phyloP scores from a whole-genome alignment of 345 rosid genomes.

The Boechera retrofracta region DNA sequence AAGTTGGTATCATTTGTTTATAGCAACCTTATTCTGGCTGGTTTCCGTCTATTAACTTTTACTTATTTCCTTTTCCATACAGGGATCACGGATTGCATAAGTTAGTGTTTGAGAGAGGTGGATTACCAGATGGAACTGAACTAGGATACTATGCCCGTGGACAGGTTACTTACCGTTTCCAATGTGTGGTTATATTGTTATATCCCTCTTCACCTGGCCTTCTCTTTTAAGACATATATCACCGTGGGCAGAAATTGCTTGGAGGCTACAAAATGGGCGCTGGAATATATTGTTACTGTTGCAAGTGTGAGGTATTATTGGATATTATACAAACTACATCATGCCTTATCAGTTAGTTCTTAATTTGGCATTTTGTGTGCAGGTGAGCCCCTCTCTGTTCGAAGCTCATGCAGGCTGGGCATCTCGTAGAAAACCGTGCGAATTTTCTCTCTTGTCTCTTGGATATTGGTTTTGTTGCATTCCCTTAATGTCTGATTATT shows the following conservation, averaged over 20 bases:
- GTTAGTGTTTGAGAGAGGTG: slow-evolving; percentile 80
- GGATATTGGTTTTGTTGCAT: slow-evolving; percentile 10
- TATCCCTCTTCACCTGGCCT: slow-evolving; percentile 36
- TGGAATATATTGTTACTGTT: slow-evolving; percentile 89
- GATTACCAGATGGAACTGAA: slow-evolving; percentile 98
- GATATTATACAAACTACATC: slow-evolving; percentile 36
- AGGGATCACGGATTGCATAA: slow-evolving; percentile 91
- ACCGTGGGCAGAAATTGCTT: slow-evolving; percentile 77
- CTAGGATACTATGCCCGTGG: slow-evolving; percentile 92
- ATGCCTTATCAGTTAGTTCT: slow-evolving; percentile 20
- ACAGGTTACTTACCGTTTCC: slow-evolving; percentile 61
- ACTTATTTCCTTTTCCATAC: slow-evolving; percentile 30
- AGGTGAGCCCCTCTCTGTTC: slow-evolving; percentile 97
- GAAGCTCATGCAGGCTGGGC: slow-evolving; percentile 99
- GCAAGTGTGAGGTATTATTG: slow-evolving; percentile 80
- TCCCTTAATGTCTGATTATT: slow-evolving; percentile 20
- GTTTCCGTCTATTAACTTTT: slow-evolving; percentile 31
- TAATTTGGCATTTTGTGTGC: slow-evolving; percentile 44
- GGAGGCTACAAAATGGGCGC: slow-evolving; percentile 85
- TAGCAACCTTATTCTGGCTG: slow-evolving; percentile 29
- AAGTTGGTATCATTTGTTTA: slow-evolving; percentile 50
- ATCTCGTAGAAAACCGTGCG: slow-evolving; percentile 95
- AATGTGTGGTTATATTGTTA: slow-evolving; percentile 23
- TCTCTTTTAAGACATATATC: slow-evolving; percentile 46
- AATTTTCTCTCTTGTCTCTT: slow-evolving; percentile 27